Evolutionary conservation across 768 basidiomycete genomes (phyloP).

Genomic region (Termitomyces bulborhizus): DNA sequence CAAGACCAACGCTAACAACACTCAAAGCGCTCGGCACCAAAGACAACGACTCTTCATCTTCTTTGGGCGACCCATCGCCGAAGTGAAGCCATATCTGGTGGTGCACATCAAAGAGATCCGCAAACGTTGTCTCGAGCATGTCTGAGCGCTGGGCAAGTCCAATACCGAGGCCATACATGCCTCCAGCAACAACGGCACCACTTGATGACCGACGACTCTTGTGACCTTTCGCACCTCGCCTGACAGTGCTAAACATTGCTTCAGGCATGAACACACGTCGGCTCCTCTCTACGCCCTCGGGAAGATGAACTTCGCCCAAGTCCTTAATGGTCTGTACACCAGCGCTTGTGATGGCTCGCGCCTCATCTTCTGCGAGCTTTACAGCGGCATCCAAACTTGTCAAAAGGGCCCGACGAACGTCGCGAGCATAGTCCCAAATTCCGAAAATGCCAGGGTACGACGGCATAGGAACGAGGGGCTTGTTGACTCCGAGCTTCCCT

Average conservation of each 20-base stretch:
- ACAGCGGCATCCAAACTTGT: conserved; percentile 77
- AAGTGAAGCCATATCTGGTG: conserved; percentile 74
- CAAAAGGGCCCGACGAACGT: conserved; percentile 75
- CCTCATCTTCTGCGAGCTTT: conserved; percentile 76
- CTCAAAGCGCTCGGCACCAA: conserved; percentile 59
- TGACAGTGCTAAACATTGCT: conserved; percentile 82
- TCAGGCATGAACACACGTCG: conserved; percentile 91
- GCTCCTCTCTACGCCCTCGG: conserved; percentile 73
- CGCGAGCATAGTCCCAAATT: conserved; percentile 81
- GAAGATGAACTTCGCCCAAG: conserved; percentile 74
- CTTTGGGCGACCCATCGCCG: conserved; percentile 35
- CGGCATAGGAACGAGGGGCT: conserved; percentile 49
- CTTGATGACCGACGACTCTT: conserved; percentile 31
- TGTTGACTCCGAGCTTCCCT: conserved; percentile 64
- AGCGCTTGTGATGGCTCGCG: conserved; percentile 55
- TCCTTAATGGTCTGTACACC: conserved; percentile 63
- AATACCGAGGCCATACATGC: conserved; percentile 73
- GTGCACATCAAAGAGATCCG: conserved; percentile 83
- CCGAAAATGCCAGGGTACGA: conserved; percentile 77
- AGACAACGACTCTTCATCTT: conserved; percentile 23
- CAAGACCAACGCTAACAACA: conserved; percentile 70
- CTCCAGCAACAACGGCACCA: conserved; percentile 68
- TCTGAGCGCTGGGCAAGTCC: conserved; percentile 75
- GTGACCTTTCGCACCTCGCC: conserved; percentile 33
- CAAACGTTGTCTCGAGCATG: conserved; percentile 71